Percentiles rank a stretch among this genome's conserved stretches.
Conservation (phyloP, 2,329 filamentous ascomycete genomes). For the Penicillium sp. region DNA sequence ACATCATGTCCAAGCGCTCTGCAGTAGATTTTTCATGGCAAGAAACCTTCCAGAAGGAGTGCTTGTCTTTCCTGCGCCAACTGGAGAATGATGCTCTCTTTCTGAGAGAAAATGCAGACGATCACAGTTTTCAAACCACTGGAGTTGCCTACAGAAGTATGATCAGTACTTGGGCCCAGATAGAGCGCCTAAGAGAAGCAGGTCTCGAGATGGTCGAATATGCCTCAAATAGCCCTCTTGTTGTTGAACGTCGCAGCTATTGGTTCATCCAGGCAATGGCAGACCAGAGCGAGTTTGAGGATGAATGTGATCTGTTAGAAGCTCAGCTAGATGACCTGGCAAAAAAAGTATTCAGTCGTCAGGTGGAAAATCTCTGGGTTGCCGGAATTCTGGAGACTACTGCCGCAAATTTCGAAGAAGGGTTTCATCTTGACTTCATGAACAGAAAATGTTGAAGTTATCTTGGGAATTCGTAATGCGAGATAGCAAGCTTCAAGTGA, state of each 20-base stretch:
- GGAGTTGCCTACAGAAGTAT: not conserved
- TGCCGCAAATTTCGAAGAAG: not conserved
- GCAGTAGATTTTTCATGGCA: not conserved
- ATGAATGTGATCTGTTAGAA: constrained; percentile 1
- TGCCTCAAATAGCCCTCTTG: not conserved
- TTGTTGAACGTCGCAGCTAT: not conserved
- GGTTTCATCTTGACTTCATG: not conserved
- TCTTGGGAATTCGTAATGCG: too few species aligned
- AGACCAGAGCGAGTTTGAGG: not conserved
- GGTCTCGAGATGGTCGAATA: constrained; percentile 2
- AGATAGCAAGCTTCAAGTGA: too few species aligned
- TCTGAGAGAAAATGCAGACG: not conserved
- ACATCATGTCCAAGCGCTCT: not conserved
- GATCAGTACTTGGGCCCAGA: not conserved
- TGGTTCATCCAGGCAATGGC: not conserved
- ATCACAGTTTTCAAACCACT: not conserved
- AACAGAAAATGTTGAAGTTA: not conserved
- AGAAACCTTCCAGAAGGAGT: not conserved
- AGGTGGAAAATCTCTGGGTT: constrained; percentile 2
- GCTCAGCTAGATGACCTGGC: not conserved
- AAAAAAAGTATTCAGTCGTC: not conserved
- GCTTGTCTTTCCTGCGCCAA: not conserved
- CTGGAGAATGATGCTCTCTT: not conserved
- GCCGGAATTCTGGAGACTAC: not conserved
- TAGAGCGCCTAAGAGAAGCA: not conserved